phyloP scores from a whole-genome alignment of 116 monocot genomes.

The Papilionanthe hybrid region DNA sequence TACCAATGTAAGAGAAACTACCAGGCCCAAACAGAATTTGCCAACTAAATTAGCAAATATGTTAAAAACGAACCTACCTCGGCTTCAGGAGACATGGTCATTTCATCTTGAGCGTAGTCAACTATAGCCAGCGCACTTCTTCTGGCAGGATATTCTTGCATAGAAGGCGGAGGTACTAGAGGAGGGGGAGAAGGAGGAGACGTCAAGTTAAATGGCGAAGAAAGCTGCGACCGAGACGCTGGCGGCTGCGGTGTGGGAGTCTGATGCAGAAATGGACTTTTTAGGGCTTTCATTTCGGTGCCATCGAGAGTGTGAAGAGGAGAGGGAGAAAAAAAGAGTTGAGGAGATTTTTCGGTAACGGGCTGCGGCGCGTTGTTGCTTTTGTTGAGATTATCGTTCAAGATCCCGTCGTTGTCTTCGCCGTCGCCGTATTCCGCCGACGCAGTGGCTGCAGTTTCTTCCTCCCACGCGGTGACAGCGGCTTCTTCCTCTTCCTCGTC shows the following conservation, averaged over 20 bases:
- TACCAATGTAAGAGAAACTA: too few relatives aligned
- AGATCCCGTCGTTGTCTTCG: neutral
- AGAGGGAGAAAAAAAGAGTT: constrained; percentile 11
- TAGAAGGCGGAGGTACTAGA: neutral
- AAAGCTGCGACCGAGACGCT: constrained; percentile 7
- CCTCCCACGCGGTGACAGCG: neutral
- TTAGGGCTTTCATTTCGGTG: constrained; percentile 49
- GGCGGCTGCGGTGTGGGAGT: constrained; percentile 26
- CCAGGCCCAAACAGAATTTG: neutral
- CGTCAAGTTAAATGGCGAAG: constrained; percentile 4
- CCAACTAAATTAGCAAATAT: neutral
- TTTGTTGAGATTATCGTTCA: neutral
- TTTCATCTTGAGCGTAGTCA: constrained; percentile 86
- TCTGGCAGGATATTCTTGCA: constrained; percentile 10
- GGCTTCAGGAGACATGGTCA: constrained; percentile 71
- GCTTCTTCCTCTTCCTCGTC: constrained; percentile 81
- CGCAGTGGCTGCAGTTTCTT: neutral
- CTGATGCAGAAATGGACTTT: constrained; percentile 28
- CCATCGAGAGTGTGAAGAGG: constrained; percentile 28
- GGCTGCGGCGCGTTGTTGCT: neutral
- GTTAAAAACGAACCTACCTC: constrained; percentile 40
- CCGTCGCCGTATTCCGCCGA: constrained; percentile 7
- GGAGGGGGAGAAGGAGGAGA: constrained; percentile 11
- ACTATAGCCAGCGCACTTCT: constrained; percentile 53
- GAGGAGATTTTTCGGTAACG: constrained; percentile 11